Evolutionary conservation across 129 eudicot genomes (phyloP).

Genomic region (Escallonia rubra): DNA sequence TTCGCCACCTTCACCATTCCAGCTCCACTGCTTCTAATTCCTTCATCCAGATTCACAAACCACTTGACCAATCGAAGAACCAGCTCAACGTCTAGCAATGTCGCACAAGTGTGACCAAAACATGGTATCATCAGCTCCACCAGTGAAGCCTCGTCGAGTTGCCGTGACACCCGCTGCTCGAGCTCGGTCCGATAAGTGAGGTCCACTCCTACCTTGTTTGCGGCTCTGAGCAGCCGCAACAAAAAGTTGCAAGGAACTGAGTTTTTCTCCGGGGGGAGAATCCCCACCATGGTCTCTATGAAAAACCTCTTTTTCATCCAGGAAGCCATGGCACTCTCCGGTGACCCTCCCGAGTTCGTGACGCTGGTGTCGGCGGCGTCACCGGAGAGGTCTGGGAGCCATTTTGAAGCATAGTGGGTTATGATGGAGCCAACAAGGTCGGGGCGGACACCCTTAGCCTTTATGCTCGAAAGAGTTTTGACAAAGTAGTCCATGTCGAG

Average conservation of each 20-base stretch:
- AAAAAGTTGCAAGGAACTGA: slow-evolving; percentile 68
- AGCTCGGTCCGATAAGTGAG: slow-evolving; percentile 33
- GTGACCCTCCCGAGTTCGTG: slow-evolving; percentile 14
- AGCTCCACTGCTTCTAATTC: slow-evolving; percentile 43
- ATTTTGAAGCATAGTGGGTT: slow-evolving; percentile 69
- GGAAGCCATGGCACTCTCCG: slow-evolving; percentile 38
- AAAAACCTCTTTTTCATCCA: slow-evolving; percentile 61
- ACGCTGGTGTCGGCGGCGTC: slow-evolving; percentile 9
- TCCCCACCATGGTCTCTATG: slow-evolving; percentile 51
- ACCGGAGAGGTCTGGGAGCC: slow-evolving; percentile 64
- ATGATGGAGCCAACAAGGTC: slow-evolving; percentile 72
- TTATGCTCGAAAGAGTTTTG: slow-evolving; percentile 48
- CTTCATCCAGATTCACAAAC: slow-evolving; percentile 47
- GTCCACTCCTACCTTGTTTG: slow-evolving; percentile 53
- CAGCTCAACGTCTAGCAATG: slow-evolving; percentile 56
- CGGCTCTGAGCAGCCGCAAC: slow-evolving; percentile 51
- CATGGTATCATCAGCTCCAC: slow-evolving; percentile 77
- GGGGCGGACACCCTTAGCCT: slow-evolving; percentile 57
- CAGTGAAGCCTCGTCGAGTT: slow-evolving; percentile 68
- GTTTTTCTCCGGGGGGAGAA: slow-evolving; percentile 73
- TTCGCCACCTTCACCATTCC: slow-evolving; percentile 67
- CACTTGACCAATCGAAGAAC: slow-evolving; percentile 48
- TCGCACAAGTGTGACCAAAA: slow-evolving; percentile 57
- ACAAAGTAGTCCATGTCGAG: slow-evolving; percentile 61
- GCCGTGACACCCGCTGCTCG: slow-evolving; percentile 54